Evolutionary conservation across 2,329 filamentous ascomycete genomes (phyloP), one percentile per base, ranked within the genome.

Genomic region (Xylaria sp.): DNA sequence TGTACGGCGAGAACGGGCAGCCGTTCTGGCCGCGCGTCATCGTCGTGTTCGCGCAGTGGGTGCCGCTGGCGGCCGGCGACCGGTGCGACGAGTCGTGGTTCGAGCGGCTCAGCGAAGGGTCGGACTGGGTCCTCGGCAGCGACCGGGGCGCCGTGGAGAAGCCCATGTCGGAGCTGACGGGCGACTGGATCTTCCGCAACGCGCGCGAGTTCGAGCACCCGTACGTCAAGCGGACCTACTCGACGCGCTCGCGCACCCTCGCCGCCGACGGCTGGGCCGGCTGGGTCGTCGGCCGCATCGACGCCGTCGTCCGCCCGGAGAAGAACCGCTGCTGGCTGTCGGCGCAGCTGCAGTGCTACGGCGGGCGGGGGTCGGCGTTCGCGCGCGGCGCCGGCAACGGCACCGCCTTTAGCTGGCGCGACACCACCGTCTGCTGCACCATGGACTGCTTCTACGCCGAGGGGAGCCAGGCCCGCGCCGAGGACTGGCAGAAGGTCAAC

Each of bases 1-100:
- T 72, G 9, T 71, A 75, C 38, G 71, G 73, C 3, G 59, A 71
- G 16, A 59, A 73, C 39, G 71, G 72, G 1, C 50, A 70, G 4
- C 68, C 71, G 19, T 65, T 62, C 5, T 77, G 72, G 69, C 75
- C 74, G 1, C 68, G 72, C 0, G 63, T 67, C 0, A 77, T 80
- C 17, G 63, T 79, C 4, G 69, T 80, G 9, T 80, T 78, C 39
- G 78, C 77, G 3, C 77, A 80, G 54, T 81, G 75, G 73, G 75
- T 77, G 1, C 76, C 76, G 1, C 70, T 75, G 17, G 64, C 47
- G 47, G 62, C 64, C 48, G 62, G 59, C 1, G 74, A 77, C 56
- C 59, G 58, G 46, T 73, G 72, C 53, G 71, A 74, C 41, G 64
- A 37, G 53, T 61, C 59, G 59, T 68, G 66, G 66, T 68, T 68